Evolutionary conservation across 2,329 filamentous ascomycete species (phyloP).

Genomic region (Clarireedia monteithiana): DNA sequence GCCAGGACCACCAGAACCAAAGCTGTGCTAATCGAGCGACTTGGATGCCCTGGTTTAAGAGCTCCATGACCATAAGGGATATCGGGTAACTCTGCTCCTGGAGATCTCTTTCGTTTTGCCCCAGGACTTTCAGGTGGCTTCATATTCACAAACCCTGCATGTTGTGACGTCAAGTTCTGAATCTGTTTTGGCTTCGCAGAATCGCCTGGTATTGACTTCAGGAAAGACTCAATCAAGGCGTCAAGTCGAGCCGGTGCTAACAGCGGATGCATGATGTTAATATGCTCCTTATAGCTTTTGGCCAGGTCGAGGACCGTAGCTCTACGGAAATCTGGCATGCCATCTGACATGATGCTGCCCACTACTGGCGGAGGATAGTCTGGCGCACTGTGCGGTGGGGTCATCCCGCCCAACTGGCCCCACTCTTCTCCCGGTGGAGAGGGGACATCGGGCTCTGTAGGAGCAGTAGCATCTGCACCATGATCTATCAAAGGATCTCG

Average conservation of each 20-base stretch:
- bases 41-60: constrained; percentile 42
- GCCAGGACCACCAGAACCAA: constrained; percentile 78
- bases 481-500: constrained; percentile 30
- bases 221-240: constrained; percentile 28
- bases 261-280: constrained; percentile 59
- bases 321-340: constrained; percentile 47
- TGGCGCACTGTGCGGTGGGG: constrained; percentile 16
- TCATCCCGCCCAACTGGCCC: constrained; percentile 45
- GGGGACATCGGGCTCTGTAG: constrained; percentile 40
- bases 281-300: constrained; percentile 49
- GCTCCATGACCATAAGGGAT: constrained; percentile 19
- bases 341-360: constrained; percentile 32
- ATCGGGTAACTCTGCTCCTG: constrained; percentile 20
- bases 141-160: constrained; percentile 16
- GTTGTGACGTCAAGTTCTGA: constrained; percentile 12
- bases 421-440: constrained; percentile 47
- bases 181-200: constrained; percentile 23
- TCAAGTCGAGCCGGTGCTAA: constrained; percentile 46
- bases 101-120: constrained; percentile 27
- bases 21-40: constrained; percentile 68
- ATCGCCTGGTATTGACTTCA: constrained; percentile 24
- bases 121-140: constrained; percentile 28
- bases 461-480: constrained; percentile 36
- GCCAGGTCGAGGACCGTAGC: constrained; percentile 45
- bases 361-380: background rate